phyloP scores from a whole-genome alignment of 2,329 filamentous ascomycete genomes.

The Alternaria angustiovoidea region DNA sequence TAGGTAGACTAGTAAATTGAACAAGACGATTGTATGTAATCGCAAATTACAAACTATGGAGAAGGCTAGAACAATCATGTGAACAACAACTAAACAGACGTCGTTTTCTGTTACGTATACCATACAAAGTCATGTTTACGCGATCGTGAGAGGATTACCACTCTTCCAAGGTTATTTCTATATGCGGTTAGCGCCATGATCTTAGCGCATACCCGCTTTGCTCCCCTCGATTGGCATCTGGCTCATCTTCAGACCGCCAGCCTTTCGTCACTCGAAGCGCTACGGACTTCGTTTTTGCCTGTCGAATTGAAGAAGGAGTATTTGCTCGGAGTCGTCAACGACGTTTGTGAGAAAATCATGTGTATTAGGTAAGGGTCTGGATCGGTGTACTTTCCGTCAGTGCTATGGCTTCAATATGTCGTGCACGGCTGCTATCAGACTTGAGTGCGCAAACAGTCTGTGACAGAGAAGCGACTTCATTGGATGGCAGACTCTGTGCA shows the following conservation, averaged over 20 bases:
- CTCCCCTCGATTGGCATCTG: not conserved
- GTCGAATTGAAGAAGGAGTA: not conserved
- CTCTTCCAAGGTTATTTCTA: not conserved
- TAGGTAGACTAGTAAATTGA: not conserved
- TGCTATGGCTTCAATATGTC: slow-evolving; percentile 25
- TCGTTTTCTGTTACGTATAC: not conserved
- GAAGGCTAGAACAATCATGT: not conserved
- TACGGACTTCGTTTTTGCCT: not conserved
- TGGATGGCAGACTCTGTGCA: slow-evolving; percentile 34
- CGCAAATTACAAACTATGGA: not conserved
- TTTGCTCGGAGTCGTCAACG: not conserved
- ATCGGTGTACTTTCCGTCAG: not conserved
- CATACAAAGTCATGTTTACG: not conserved
- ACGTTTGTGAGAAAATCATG: not conserved
- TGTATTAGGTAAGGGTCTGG: not conserved
- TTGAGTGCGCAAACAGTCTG: slow-evolving; percentile 31
- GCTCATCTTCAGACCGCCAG: not conserved
- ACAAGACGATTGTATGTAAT: not conserved
- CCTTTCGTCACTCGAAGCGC: not conserved
- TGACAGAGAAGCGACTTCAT: slow-evolving; percentile 32
- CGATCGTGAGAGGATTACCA: not conserved
- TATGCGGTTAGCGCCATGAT: not conserved
- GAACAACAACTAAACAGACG: not conserved
- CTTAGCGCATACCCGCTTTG: not conserved
- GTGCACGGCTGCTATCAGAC: slow-evolving; percentile 33